A percentile compares a stretch with the other conserved stretches of the same genome.
These are phyloP conservation scores for Cicer chorassanicum DNA, from an alignment of 306 rosid genomes.

Conservation along the genomic window DNA sequence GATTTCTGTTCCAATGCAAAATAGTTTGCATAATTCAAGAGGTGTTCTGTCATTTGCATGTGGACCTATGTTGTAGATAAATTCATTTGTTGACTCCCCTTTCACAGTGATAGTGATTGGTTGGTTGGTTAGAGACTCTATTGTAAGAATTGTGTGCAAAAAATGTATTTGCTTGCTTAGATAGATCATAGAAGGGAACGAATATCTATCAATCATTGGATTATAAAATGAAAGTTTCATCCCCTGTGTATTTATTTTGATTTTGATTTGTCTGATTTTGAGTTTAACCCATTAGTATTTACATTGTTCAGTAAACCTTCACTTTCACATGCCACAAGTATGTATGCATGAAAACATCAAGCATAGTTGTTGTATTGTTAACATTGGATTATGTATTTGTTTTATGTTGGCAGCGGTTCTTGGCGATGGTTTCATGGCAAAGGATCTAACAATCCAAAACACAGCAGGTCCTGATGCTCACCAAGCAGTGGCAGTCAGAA, in stretches of 20 bases:
- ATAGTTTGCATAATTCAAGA: too few species aligned
- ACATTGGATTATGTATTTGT: background rate
- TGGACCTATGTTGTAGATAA: too few species aligned
- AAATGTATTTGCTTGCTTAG: too few species aligned
- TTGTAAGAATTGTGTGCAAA: background rate
- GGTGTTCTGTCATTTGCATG: too few species aligned
- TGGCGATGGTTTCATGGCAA: constrained; percentile 97
- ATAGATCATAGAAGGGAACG: too few species aligned
- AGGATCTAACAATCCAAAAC: constrained; percentile 71
- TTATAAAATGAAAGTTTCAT: too few species aligned
- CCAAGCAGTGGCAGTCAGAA: constrained; percentile 94
- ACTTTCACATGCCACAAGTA: constrained; percentile 3
- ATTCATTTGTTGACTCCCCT: too few species aligned
- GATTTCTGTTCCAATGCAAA: too few species aligned
- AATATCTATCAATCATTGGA: too few species aligned
- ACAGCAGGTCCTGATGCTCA: constrained; percentile 88
- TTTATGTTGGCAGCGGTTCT: constrained; percentile 57
- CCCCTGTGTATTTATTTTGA: background rate
- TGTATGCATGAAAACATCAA: background rate
- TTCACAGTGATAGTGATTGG: too few species aligned
- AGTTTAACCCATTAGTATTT: constrained; percentile 3
- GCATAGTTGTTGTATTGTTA: background rate
- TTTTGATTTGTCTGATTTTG: constrained; percentile 18
- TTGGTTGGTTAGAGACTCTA: background rate
- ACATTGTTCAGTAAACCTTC: constrained; percentile 26